A percentile compares a stretch with the other conserved stretches of the same genome.
phyloP scores from a whole-genome alignment of 208 protist genomes.

The Endotrypanum monterogeii region DNA sequence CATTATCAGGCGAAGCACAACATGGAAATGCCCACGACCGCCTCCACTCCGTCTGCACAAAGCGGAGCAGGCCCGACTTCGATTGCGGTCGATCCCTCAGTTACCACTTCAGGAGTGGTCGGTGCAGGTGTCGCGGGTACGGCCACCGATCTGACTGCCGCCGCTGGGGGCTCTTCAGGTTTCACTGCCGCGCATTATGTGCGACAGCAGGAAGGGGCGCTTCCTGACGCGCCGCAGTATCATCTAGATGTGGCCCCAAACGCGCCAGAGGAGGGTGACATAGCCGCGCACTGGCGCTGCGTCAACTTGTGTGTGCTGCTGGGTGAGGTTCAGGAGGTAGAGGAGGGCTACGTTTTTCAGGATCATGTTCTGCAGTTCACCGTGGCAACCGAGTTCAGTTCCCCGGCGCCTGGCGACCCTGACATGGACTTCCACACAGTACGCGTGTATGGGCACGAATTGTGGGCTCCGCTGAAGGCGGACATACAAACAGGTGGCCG shows the following conservation, averaged over 20 bases:
- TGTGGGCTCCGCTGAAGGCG: constrained; percentile 47
- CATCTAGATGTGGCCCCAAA: constrained; percentile 87
- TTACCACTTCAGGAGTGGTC: not conserved
- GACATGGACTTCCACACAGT: constrained; percentile 90
- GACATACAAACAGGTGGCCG: constrained; percentile 44
- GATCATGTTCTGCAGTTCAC: constrained; percentile 89
- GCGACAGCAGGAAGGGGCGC: constrained; percentile 56
- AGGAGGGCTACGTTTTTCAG: constrained; percentile 86
- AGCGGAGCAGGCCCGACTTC: not conserved
- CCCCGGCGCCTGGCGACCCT: constrained; percentile 75
- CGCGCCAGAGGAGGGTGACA: constrained; percentile 82
- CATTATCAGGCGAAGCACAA: constrained; percentile 92
- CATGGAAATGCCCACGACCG: constrained; percentile 67
- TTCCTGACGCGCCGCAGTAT: constrained; percentile 75
- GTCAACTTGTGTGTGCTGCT: constrained; percentile 84
- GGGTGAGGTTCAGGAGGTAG: constrained; percentile 75
- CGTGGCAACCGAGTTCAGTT: constrained; percentile 77
- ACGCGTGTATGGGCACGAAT: constrained; percentile 64
- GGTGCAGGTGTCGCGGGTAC: constrained; percentile 1
- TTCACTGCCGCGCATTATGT: constrained; percentile 43
- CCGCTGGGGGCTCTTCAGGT: not conserved
- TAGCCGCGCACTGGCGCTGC: constrained; percentile 85
- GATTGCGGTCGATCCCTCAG: not conserved
- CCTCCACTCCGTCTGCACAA: not conserved
- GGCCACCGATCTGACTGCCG: not conserved